Conservation (phyloP, 805 yeast species). For the Torulaspora quercuum region DNA sequence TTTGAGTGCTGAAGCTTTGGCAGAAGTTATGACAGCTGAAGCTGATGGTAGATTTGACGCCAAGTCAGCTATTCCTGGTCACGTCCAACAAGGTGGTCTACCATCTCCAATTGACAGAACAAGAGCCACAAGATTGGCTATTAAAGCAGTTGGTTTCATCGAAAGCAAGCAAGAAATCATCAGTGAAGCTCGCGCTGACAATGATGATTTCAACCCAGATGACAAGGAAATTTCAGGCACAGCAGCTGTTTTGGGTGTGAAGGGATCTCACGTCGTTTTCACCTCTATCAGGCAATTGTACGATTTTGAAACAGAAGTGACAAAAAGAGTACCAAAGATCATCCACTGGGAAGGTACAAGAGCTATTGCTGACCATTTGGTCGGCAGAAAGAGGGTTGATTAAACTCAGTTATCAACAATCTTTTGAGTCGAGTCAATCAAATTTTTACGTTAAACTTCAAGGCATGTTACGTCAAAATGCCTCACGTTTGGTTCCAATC, state of each 20-base stretch:
- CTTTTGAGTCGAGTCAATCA: no score
- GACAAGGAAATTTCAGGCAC: conserved; percentile 44
- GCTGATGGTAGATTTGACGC: conserved; percentile 67
- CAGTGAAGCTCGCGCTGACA: conserved; percentile 32
- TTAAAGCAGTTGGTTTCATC: conserved; percentile 65
- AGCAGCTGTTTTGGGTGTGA: conserved; percentile 80
- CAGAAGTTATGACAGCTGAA: conserved; percentile 62
- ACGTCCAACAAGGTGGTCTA: conserved; percentile 78
- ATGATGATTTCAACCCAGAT: conserved; percentile 31
- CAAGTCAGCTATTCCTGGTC: conserved; percentile 80
- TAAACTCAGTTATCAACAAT: no score
- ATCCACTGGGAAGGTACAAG: conserved; percentile 79
- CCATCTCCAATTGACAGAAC: conserved; percentile 79
- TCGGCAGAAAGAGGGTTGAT: conserved; percentile 54
- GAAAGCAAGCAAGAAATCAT: conserved; percentile 41
- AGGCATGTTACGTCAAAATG: conserved; percentile 23
- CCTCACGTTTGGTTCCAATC: conserved; percentile 8
- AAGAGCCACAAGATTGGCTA: conserved; percentile 66
- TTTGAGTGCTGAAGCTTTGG: conserved; percentile 62
- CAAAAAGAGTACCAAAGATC: conserved; percentile 79
- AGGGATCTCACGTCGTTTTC: conserved; percentile 71
- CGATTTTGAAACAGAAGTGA: conserved; percentile 81
- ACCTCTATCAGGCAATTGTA: conserved; percentile 71
- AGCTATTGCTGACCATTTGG: conserved; percentile 79
- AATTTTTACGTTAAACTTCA: conserved; percentile 6